A percentile compares a stretch with the other conserved stretches of the same genome.
These are phyloP conservation scores for Gastrolobium bilobum DNA, from an alignment of 306 rosid genomes.

Conservation along the genomic window DNA sequence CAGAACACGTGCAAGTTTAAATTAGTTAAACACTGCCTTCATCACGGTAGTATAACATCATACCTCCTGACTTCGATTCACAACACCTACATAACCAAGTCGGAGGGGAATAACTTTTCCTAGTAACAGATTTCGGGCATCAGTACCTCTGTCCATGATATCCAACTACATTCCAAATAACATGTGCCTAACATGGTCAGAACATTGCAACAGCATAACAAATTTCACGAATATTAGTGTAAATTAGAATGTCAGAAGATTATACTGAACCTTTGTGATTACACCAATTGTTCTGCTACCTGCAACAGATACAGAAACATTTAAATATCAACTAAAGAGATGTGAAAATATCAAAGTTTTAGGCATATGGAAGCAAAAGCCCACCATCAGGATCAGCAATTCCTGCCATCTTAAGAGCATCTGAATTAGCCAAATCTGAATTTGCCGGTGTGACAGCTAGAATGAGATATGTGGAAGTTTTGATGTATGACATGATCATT, in stretches of 20 bases:
- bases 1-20: constrained; percentile 28
- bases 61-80: constrained; percentile 99
- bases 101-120: constrained; percentile 98
- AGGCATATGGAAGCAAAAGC: constrained; percentile 46
- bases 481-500: constrained; percentile 97
- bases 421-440: constrained; percentile 98
- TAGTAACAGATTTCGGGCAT: constrained; percentile 92
- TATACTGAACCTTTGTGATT: constrained; percentile 83
- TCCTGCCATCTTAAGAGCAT: constrained; percentile 99
- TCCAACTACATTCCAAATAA: constrained; percentile 71
- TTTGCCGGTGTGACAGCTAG: constrained; percentile 98
- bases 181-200: constrained; percentile 41
- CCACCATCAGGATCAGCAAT: constrained; percentile 98
- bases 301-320: constrained; percentile 53
- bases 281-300: constrained; percentile 97
- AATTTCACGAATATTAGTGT: not conserved
- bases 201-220: constrained; percentile 10
- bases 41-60: constrained; percentile 27
- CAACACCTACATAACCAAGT: constrained; percentile 97
- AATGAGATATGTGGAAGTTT: constrained; percentile 86
- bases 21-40: constrained; percentile 28
- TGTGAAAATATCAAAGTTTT: constrained; percentile 27
- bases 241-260: constrained; percentile 21
- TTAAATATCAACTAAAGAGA: constrained; percentile 14
- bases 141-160: constrained; percentile 99